Evolutionary conservation across 345 rosid species (phyloP).

Genomic region (Salix suchowensis): DNA sequence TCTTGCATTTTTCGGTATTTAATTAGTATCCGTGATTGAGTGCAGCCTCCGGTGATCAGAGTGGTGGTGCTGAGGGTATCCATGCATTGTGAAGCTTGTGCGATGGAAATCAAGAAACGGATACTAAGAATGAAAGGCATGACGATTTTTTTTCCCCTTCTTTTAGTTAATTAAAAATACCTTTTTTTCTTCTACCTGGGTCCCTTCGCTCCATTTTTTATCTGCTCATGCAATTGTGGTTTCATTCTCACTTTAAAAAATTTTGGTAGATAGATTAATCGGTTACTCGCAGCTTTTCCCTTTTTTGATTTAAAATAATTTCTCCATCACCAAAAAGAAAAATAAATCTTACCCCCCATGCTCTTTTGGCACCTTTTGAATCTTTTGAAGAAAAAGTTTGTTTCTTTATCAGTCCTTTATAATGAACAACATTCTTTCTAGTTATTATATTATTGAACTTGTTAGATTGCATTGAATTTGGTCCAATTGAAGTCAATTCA

Average conservation of each 20-base stretch:
- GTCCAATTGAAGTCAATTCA: slow-evolving; percentile 16
- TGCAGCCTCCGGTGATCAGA: slow-evolving; percentile 56
- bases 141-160: not conserved
- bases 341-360: not conserved
- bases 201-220: not conserved
- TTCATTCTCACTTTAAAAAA: not conserved
- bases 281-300: not conserved
- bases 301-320: not conserved
- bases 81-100: slow-evolving; percentile 98
- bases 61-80: slow-evolving; percentile 73
- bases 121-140: slow-evolving; percentile 82
- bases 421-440: not conserved
- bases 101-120: slow-evolving; percentile 79
- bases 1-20: not conserved
- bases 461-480: slow-evolving; percentile 9
- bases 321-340: not conserved
- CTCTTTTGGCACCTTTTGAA: slow-evolving; percentile 10
- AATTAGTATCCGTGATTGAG: not conserved
- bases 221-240: slow-evolving; percentile 9
- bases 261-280: not conserved
- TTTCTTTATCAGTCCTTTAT: slow-evolving; percentile 8
- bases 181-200: not conserved
- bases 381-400: slow-evolving; percentile 3
- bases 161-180: not conserved
- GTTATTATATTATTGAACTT: not conserved